Base-by-base conservation (phyloP, 2,329 filamentous ascomycete species). In the Penicillium nordicum region DNA sequence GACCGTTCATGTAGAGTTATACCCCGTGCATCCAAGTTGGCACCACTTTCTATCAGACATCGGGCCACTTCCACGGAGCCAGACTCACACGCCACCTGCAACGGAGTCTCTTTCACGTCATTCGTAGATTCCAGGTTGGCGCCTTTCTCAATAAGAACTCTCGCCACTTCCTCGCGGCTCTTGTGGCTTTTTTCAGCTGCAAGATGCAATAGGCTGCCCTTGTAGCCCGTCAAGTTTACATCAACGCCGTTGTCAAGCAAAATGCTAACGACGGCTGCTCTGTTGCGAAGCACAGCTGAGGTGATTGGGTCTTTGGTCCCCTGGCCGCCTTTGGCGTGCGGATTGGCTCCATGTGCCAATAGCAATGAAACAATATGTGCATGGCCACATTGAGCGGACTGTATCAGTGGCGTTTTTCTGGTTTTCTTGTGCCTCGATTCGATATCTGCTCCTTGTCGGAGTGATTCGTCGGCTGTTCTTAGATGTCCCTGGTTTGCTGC, bases 41-140 rank as follows among this genome's bases (percentile, higher is more conserved):
- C 53, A 9, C 53, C 53, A 8, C 16, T 25, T 36, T 55, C 53
- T 27, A 52, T 52, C 6, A 55, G n/a, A 36, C 48, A 55, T 2
- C 34, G 48, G 12, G 29, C 47, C 27, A 55, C 48, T 14, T 30
- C 53, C n/a, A 44, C 11, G 9, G 53, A 34, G 29, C 21, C 34
- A 18, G 36, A 30, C 12, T 12, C 4, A 34, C 53, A 52, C 3
- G 48, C 48, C 3, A 38, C 18, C 25, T 45, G 46, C 12, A 55
- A 5, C 8, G 53, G 32, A 34, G 53, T 52, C 3, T 48, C 12
- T 3, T 9, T 30, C n/a, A 4, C 3, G 4, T 5, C 5, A 14
- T 38, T 23, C 7, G 14, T 23, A 14, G 48, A n/a, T 44, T 55
- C 53, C 8, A 55, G 9, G 3, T 55, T 16, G 18, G 48, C 53